phyloP scores from a whole-genome alignment of 2,329 filamentous ascomycete genomes.

The Claviceps africana region DNA sequence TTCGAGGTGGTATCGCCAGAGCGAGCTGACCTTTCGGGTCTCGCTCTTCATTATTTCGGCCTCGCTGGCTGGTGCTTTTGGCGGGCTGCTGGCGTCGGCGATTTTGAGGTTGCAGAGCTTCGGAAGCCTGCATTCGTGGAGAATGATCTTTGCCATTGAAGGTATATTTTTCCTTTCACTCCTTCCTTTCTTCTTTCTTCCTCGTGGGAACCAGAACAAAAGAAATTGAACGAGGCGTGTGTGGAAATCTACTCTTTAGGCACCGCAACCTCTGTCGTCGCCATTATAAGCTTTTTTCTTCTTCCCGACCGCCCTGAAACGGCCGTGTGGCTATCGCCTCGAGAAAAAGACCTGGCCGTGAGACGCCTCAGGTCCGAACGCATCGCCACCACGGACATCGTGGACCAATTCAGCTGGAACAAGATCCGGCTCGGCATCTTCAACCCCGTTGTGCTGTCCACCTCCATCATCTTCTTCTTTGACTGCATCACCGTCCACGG shows the following conservation, averaged over 20 bases:
- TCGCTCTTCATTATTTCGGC: slow-evolving; percentile 53
- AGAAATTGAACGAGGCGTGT: not conserved
- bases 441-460: slow-evolving; percentile 39
- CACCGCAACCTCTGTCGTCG: slow-evolving; percentile 39
- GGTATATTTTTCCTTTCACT: not conserved
- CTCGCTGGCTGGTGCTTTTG: slow-evolving; percentile 51
- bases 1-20: slow-evolving; percentile 47
- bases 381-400: slow-evolving; percentile 40
- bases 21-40: slow-evolving; percentile 48
- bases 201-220: not conserved
- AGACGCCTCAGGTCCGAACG: slow-evolving; percentile 46
- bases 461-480: slow-evolving; percentile 45
- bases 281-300: slow-evolving; percentile 44
- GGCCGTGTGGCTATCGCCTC: slow-evolving; percentile 47
- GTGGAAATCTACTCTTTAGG: slow-evolving; percentile 20
- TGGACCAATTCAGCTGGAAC: slow-evolving; percentile 41
- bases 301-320: slow-evolving; percentile 53
- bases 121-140: slow-evolving; percentile 43
- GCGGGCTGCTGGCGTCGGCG: slow-evolving; percentile 47
- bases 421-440: slow-evolving; percentile 50
- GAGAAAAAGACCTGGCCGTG: slow-evolving; percentile 49
- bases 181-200: not conserved
- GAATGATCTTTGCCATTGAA: slow-evolving; percentile 62
- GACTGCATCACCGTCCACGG: slow-evolving; percentile 61
- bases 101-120: slow-evolving; percentile 46